phyloP scores from a whole-genome alignment of 1,284 basidiomycete genomes.

The Cystobasidiaceae sp. region DNA sequence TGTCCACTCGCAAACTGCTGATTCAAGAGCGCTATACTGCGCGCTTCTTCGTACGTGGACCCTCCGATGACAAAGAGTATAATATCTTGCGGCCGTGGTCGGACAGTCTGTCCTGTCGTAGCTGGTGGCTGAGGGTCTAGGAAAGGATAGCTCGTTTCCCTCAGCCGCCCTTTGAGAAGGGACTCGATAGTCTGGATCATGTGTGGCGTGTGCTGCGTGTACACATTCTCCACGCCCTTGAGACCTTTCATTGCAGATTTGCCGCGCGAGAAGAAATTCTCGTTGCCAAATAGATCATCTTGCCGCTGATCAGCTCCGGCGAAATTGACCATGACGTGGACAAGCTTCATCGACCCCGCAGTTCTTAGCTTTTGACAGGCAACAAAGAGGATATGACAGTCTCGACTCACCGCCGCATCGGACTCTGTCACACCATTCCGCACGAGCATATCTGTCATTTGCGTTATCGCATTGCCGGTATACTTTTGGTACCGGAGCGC shows the following conservation, averaged over 20 bases:
- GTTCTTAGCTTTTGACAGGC: neutral
- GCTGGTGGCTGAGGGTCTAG: conserved; percentile 56
- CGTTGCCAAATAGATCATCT: conserved; percentile 94
- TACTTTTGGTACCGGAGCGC: conserved; percentile 92
- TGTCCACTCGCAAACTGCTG: conserved; percentile 58
- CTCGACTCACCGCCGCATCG: conserved; percentile 64
- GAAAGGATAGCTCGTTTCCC: conserved; percentile 87
- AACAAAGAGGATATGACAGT: neutral
- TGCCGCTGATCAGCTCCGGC: conserved; percentile 94
- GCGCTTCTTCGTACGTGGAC: conserved; percentile 86
- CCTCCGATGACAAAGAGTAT: conserved; percentile 94
- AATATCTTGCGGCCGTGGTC: conserved; percentile 71
- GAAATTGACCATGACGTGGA: conserved; percentile 88
- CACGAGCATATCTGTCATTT: conserved; percentile 74
- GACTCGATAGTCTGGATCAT: conserved; percentile 86
- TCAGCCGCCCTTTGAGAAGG: conserved; percentile 76
- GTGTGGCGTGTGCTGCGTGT: conserved; percentile 95
- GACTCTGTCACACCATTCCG: conserved; percentile 74
- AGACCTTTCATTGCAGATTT: conserved; percentile 91
- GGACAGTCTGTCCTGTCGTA: neutral
- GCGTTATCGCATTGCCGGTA: conserved; percentile 74
- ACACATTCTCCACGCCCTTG: conserved; percentile 99
- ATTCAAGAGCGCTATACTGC: conserved; percentile 75
- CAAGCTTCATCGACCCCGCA: conserved; percentile 57
- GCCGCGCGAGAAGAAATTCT: conserved; percentile 89